Evolutionary conservation across 352 stramenopile genomes (phyloP).

Genomic region (Blastocystis sp.): DNA sequence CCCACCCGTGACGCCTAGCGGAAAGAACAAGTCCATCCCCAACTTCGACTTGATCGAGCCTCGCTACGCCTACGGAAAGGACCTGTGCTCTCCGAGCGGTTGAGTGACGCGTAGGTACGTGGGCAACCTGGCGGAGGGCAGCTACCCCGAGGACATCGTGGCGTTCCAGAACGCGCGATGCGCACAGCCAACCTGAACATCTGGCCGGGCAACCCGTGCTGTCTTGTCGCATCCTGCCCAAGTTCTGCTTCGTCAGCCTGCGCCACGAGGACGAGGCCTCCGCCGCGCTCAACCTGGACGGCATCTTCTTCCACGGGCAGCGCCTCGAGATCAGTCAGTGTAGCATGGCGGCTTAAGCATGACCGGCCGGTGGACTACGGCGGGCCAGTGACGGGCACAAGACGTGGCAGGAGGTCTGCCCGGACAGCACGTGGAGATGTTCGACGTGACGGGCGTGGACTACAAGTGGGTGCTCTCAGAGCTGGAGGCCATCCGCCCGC

Average conservation of each 20-base stretch:
- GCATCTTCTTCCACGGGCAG: slow-evolving; percentile 60
- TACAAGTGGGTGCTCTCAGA: slow-evolving; percentile 27
- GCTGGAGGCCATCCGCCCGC: slow-evolving; percentile 23
- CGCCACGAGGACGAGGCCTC: slow-evolving; percentile 53
- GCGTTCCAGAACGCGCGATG: slow-evolving; percentile 54
- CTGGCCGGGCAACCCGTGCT: slow-evolving; percentile 46
- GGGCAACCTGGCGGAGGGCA: slow-evolving; percentile 43
- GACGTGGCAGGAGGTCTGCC: slow-evolving; percentile 53
- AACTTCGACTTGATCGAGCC: slow-evolving; percentile 63
- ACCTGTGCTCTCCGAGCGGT: not conserved
- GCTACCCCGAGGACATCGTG: slow-evolving; percentile 35
- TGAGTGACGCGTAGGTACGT: not conserved
- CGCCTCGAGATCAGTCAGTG: slow-evolving; percentile 31
- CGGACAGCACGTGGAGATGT: slow-evolving; percentile 54
- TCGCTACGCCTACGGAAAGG: slow-evolving; percentile 34
- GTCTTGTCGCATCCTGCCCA: slow-evolving; percentile 31
- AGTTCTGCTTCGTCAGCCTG: slow-evolving; percentile 64
- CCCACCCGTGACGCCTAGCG: not conserved
- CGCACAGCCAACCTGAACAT: slow-evolving; percentile 26
- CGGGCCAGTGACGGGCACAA: slow-evolving; percentile 19
- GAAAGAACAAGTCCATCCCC: slow-evolving; percentile 7
- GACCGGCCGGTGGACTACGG: slow-evolving; percentile 58
- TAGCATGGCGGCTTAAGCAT: not conserved
- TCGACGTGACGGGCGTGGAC: slow-evolving; percentile 23
- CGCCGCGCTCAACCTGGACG: slow-evolving; percentile 35